These are phyloP conservation scores for Rhodotorula toruloides DNA, from an alignment of 768 basidiomycete species.

Conservation along the genomic window DNA sequence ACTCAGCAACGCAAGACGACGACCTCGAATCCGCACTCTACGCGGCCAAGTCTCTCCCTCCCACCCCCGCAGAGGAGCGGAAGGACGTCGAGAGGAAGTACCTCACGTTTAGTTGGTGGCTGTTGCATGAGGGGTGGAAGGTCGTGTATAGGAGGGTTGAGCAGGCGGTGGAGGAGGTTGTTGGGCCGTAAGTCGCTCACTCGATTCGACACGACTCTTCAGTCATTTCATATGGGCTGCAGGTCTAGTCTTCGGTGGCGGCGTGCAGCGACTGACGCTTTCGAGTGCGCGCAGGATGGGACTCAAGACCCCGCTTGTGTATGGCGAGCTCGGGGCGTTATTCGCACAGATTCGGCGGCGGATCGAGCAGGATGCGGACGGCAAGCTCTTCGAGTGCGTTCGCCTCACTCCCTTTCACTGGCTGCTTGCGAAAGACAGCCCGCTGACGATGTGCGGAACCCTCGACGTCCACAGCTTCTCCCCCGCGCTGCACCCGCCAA, in stretches of 20 bases:
- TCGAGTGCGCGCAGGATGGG: conserved; percentile 60
- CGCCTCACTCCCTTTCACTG: conserved; percentile 18
- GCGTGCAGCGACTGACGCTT: not conserved
- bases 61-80: conserved; percentile 41
- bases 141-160: conserved; percentile 69
- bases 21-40: conserved; percentile 33
- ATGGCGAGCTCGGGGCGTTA: conserved; percentile 63
- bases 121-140: conserved; percentile 86
- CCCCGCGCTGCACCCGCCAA: conserved; percentile 69
- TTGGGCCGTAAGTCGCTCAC: conserved; percentile 62
- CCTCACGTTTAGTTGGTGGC: conserved; percentile 86
- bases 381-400: conserved; percentile 51
- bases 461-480: conserved; percentile 55
- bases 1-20: conserved; percentile 4
- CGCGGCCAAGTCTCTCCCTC: conserved; percentile 43
- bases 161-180: conserved; percentile 70
- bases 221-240: no score
- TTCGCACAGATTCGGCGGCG: conserved; percentile 67
- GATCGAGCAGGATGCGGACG: conserved; percentile 62
- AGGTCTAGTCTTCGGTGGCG: no score
- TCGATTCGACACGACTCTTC: no score
- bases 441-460: not conserved
- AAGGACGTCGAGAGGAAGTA: conserved; percentile 73
- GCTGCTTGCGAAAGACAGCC: not conserved
- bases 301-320: conserved; percentile 67